Percentiles rank a stretch among this genome's conserved stretches.
Evolutionary conservation across 1,284 basidiomycete genomes (phyloP).

Genomic region (Athelia psychrophila): DNA sequence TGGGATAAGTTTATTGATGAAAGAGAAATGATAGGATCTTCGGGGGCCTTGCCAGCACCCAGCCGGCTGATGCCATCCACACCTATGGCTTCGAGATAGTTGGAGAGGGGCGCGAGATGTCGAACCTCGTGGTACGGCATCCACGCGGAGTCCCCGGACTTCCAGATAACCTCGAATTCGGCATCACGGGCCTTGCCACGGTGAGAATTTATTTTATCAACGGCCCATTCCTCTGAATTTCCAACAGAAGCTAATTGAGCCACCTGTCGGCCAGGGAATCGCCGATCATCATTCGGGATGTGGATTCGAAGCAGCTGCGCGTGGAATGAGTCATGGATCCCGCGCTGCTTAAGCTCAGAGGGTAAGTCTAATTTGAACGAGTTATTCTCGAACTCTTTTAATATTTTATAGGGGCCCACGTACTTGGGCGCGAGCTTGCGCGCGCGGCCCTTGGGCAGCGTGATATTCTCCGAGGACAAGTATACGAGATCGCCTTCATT

Average conservation of each 20-base stretch:
- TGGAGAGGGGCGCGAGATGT: no score
- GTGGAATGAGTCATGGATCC: conserved; percentile 30
- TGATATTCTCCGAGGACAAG: conserved; percentile 32
- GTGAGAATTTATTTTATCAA: conserved; percentile 23
- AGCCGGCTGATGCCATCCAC: no score
- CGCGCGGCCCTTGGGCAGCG: conserved; percentile 22
- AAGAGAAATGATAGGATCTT: no score
- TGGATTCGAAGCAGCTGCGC: conserved; percentile 24
- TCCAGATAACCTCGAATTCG: no score
- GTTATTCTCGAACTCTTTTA: conserved; percentile 21
- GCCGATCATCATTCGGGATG: conserved; percentile 24
- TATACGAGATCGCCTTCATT: conserved; percentile 25
- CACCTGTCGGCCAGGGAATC: conserved; percentile 21
- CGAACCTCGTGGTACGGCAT: no score
- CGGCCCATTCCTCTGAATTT: conserved; percentile 16
- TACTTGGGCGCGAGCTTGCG: conserved; percentile 33
- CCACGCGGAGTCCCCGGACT: no score
- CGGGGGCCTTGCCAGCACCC: no score
- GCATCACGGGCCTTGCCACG: conserved; percentile 17
- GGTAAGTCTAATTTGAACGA: conserved; percentile 27
- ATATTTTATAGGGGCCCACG: conserved; percentile 27
- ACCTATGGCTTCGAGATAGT: no score
- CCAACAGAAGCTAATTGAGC: conserved; percentile 12
- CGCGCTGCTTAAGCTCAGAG: conserved; percentile 17
- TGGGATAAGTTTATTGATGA: no score